These are phyloP conservation scores for Chlorella vulgaris DNA, from an alignment of 139 green algal genomes.

Conservation along the genomic window DNA sequence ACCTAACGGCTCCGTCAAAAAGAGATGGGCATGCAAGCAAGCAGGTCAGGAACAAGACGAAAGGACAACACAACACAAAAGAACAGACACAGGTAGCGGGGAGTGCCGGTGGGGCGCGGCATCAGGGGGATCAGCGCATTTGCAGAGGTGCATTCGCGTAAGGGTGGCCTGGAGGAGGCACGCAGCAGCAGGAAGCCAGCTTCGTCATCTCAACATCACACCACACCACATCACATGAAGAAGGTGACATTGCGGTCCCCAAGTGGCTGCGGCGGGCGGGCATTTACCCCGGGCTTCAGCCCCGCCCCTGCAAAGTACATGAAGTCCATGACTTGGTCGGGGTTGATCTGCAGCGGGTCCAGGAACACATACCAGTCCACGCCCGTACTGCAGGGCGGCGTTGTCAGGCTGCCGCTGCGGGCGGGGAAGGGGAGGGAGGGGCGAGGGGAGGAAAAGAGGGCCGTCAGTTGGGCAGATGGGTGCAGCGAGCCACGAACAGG, in stretches of 20 bases:
- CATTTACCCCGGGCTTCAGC: constrained; percentile 2
- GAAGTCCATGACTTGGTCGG: constrained; percentile 35
- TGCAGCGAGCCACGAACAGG: background rate
- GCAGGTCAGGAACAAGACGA: no score
- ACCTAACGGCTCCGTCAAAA: no score
- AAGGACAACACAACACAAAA: no score
- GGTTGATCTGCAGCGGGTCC: constrained; percentile 29
- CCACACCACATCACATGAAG: background rate
- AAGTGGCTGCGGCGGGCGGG: constrained; percentile 27
- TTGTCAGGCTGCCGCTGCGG: constrained; percentile 79
- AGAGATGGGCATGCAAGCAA: no score
- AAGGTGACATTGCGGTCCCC: constrained; percentile 13
- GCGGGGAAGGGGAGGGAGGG: background rate
- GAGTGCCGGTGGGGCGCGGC: no score
- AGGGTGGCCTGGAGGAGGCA: no score
- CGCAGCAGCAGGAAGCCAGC: background rate
- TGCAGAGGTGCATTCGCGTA: no score
- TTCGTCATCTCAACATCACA: background rate
- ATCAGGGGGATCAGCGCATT: no score
- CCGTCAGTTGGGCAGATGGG: background rate
- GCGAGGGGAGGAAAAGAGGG: background rate
- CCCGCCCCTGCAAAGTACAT: constrained; percentile 24
- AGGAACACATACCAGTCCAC: constrained; percentile 41
- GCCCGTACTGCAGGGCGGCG: constrained; percentile 67
- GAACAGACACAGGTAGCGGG: no score